phyloP scores from a whole-genome alignment of 371 early-diverging fungal species.

The Conidiobolus incongruus region DNA sequence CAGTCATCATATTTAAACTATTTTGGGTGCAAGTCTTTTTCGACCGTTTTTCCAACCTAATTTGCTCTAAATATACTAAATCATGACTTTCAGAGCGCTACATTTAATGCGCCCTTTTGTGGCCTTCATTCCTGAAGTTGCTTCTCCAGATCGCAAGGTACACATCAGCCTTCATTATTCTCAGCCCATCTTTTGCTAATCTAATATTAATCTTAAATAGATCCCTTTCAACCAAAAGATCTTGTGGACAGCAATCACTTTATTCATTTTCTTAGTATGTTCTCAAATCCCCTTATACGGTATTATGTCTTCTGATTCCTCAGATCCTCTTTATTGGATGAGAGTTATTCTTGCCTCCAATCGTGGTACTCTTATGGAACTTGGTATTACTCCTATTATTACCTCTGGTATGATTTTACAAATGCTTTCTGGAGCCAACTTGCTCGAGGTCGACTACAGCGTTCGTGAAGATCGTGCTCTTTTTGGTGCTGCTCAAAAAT shows the following conservation, averaged over 20 bases:
- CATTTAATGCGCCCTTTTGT: no score
- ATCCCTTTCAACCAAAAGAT: conserved; percentile 95
- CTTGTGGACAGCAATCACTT: conserved; percentile 96
- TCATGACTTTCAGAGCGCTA: no score
- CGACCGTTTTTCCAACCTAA: no score
- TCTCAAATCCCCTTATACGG: conserved; percentile 99
- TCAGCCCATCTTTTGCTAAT: no score
- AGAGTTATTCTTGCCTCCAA: conserved; percentile 98
- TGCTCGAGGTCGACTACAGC: conserved; percentile 95
- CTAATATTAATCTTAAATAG: no score
- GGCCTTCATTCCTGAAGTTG: no score
- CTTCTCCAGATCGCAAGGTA: no score
- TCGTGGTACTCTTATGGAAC: conserved; percentile 99
- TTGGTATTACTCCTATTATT: conserved; percentile 98
- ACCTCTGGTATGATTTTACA: conserved; percentile 99
- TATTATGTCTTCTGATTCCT: conserved; percentile 92
- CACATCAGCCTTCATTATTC: no score
- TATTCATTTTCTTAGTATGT: no score
- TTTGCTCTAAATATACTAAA: no score
- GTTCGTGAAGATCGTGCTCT: conserved; percentile 97
- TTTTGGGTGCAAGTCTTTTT: no score
- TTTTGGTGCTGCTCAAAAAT: conserved; percentile 95
- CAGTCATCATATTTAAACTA: no score
- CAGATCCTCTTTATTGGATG: conserved; percentile 98
- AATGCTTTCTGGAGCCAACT: conserved; percentile 83